Conservation (phyloP, 768 basidiomycete genomes). For the Kwoniella europaea region DNA sequence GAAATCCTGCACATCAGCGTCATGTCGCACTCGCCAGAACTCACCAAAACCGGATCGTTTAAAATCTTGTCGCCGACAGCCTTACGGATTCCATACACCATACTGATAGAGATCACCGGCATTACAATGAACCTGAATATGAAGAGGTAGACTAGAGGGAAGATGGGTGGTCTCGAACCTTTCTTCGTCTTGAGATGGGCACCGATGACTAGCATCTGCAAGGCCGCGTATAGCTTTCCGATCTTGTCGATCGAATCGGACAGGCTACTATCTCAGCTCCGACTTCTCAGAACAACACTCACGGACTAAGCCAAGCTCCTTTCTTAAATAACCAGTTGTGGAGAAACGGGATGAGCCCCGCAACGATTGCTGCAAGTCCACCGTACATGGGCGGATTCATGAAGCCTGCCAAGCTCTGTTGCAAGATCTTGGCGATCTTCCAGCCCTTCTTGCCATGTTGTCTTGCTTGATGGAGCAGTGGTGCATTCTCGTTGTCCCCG, state of each 20-base stretch:
- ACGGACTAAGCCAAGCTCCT: constrained; percentile 42
- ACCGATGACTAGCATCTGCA: constrained; percentile 56
- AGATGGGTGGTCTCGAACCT: constrained; percentile 34
- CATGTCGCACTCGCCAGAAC: constrained; percentile 3
- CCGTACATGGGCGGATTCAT: constrained; percentile 57
- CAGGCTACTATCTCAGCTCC: constrained; percentile 26
- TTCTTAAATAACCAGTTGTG: constrained; percentile 44
- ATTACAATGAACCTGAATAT: constrained; percentile 51
- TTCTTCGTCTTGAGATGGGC: constrained; percentile 50
- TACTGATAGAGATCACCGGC: constrained; percentile 42
- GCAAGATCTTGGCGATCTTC: constrained; percentile 15
- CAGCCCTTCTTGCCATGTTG: constrained; percentile 27
- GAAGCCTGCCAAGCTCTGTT: constrained; percentile 23
- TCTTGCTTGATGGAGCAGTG: constrained; percentile 39
- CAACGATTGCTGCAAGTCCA: constrained; percentile 49
- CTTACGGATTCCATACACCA: constrained; percentile 39
- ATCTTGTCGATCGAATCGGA: constrained; percentile 41
- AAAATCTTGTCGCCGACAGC: constrained; percentile 32
- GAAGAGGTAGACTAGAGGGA: constrained; percentile 51
- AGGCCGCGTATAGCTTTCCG: constrained; percentile 52
- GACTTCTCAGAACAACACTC: constrained; percentile 17
- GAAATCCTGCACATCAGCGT: constrained; percentile 44
- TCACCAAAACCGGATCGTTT: constrained; percentile 47
- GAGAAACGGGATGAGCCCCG: constrained; percentile 49
- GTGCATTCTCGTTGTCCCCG: constrained; percentile 39